Base-by-base conservation (phyloP, 768 basidiomycete genomes). In the Mycena indigotica region DNA sequence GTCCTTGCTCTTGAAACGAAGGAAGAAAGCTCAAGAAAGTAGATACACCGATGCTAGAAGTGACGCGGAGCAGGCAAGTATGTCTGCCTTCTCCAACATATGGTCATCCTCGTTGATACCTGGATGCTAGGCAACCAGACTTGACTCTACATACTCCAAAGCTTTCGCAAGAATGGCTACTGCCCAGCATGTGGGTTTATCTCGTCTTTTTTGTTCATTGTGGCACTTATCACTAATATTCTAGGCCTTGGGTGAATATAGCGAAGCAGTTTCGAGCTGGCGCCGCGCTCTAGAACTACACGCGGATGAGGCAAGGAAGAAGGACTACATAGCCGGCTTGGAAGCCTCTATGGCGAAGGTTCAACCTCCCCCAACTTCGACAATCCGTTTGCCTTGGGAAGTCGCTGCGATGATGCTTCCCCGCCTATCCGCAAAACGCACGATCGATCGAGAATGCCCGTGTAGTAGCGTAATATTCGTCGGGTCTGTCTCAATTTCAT, bases 121-220 rank as follows among this genome's bases (percentile, higher is more conserved):
- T 3, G 45, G 25, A 15, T 25, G 6, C 38, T 39, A 69, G 67
- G 67, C 66, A n/a, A 64, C 63, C 17, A 39, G 55, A 24, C 58
- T 69, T n/a, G 66, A 69, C 44, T 63, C 67, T 1, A 58, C 46
- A 4, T 66, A 69, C 52, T 45, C 65, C 3, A 69, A 67, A 49
- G 67, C 53, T 2, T 54, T 40, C 28, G 65, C 57, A 2, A 32
- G 67, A 26, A 19, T 61, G 6, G 67, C 62, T 3, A 40, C 59
- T 3, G 58, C 63, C 5, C 28, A 64, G 28, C 61, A 66, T 46
- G 67, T 69, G 26, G 5, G 62, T 49, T 25, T 15, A 26, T 16
- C 21, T 23, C 8, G 12, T 16, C 19, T 30, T 35, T 24, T 13
- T 16, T 15, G 35, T n/a, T n/a, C n/a, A n/a, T n/a, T n/a, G n/a